Conservation (phyloP, 805 yeast species). For the Ogataea trehaloabstinens region DNA sequence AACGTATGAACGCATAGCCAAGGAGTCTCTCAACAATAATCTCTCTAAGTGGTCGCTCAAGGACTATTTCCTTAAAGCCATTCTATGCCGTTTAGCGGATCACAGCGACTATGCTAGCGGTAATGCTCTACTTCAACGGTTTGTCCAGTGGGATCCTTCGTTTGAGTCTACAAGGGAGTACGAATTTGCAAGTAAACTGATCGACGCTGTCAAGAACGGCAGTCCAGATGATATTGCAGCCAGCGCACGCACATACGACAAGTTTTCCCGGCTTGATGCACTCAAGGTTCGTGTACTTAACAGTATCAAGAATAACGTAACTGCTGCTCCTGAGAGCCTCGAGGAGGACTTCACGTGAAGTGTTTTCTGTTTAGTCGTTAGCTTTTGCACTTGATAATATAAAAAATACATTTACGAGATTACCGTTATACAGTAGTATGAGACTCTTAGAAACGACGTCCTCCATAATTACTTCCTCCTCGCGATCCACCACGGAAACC, state of each 20-base stretch:
- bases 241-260: conserved; percentile 79
- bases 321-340: conserved; percentile 29
- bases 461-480: too few species aligned
- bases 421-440: background rate
- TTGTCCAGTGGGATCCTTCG: conserved; percentile 67
- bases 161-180: conserved; percentile 77
- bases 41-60: conserved; percentile 88
- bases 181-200: conserved; percentile 60
- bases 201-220: conserved; percentile 75
- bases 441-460: too few species aligned
- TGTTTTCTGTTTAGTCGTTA: background rate
- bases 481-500: conserved; percentile 41
- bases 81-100: conserved; percentile 78
- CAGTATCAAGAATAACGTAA: conserved; percentile 61
- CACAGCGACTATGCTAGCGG: conserved; percentile 83
- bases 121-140: conserved; percentile 62
- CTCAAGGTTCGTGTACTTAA: conserved; percentile 84
- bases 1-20: conserved; percentile 74
- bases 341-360: conserved; percentile 36
- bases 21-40: conserved; percentile 68
- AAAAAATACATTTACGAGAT: too few species aligned
- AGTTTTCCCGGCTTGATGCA: conserved; percentile 82
- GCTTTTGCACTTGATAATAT: background rate
- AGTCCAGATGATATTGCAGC: conserved; percentile 75
- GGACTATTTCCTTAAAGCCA: conserved; percentile 84